Conservation (phyloP, 2,329 filamentous ascomycete genomes). For the Exophiala dermatitidis region DNA sequence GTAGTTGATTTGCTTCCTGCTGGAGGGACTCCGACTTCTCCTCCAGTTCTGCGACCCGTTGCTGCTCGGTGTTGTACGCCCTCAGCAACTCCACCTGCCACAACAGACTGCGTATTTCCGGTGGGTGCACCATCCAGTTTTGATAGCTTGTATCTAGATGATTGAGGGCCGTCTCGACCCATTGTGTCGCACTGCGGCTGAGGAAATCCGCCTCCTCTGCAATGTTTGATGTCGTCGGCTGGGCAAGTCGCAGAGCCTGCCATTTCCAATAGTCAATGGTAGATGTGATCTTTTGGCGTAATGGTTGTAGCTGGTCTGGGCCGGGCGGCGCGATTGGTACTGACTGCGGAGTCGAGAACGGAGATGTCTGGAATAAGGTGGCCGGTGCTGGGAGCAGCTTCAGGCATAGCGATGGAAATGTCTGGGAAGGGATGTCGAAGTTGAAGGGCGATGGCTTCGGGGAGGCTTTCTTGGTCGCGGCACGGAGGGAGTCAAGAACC, state of each 20-base stretch:
- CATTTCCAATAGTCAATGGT: conserved; percentile 61
- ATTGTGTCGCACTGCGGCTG: conserved; percentile 31
- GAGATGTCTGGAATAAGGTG: conserved; percentile 67
- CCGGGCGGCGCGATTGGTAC: conserved; percentile 75
- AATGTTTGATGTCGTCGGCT: conserved; percentile 21
- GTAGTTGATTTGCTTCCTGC: conserved; percentile 44
- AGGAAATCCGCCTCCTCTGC: conserved; percentile 34
- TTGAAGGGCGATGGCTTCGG: conserved; percentile 52
- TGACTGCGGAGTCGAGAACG: conserved; percentile 67
- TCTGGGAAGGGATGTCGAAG: conserved; percentile 77
- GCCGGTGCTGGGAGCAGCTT: conserved; percentile 73
- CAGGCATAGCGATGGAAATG: conserved; percentile 77
- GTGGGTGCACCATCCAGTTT: conserved; percentile 63
- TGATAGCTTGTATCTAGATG: conserved; percentile 72
- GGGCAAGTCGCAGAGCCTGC: conserved; percentile 31
- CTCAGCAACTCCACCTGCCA: conserved; percentile 44
- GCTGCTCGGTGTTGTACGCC: conserved; percentile 41
- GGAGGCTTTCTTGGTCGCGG: conserved; percentile 52
- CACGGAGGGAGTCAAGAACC: conserved; percentile 70
- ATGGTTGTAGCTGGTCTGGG: conserved; percentile 63
- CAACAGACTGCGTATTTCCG: conserved; percentile 40
- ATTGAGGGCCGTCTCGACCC: conserved; percentile 63
- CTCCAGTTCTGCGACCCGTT: conserved; percentile 39
- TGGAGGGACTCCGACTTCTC: conserved; percentile 40
- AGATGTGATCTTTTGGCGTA: conserved; percentile 59